phyloP scores from a whole-genome alignment of 1,139 yeast species.

The Sugiyamaella xylanicola region DNA sequence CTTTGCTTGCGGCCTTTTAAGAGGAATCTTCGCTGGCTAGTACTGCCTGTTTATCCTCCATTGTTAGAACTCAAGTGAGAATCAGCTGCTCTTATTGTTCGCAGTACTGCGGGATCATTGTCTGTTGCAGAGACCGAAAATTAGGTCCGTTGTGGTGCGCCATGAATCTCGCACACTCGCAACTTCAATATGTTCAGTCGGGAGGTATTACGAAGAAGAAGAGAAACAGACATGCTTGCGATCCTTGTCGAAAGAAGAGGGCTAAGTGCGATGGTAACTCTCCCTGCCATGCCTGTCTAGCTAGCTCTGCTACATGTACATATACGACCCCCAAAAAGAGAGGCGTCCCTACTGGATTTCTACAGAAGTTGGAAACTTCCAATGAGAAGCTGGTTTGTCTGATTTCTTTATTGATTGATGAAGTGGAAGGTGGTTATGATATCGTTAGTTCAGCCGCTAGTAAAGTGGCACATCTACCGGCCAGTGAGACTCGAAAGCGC shows the following conservation, averaged over 20 bases:
- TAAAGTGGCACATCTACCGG: slow-evolving; percentile 5
- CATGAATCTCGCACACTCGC: background rate
- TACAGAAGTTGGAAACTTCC: slow-evolving; percentile 20
- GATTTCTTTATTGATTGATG: slow-evolving; percentile 13
- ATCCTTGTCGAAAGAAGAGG: slow-evolving; percentile 21
- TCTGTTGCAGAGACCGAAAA: too few relatives aligned
- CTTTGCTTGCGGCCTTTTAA: too few relatives aligned
- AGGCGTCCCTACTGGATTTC: slow-evolving; percentile 23
- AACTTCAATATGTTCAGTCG: background rate
- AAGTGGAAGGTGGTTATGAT: slow-evolving; percentile 10
- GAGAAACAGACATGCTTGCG: slow-evolving; percentile 23
- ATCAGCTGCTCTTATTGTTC: too few relatives aligned
- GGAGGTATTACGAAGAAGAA: slow-evolving; percentile 11
- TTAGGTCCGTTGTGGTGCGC: too few relatives aligned
- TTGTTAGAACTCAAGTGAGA: too few relatives aligned
- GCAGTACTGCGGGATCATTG: too few relatives aligned
- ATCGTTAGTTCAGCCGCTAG: slow-evolving; percentile 4
- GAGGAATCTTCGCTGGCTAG: too few relatives aligned
- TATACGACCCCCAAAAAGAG: slow-evolving; percentile 22
- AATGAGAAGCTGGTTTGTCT: slow-evolving; percentile 20
- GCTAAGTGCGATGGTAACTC: slow-evolving; percentile 20
- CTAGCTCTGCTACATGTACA: slow-evolving; percentile 13
- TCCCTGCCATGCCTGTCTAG: slow-evolving; percentile 20
- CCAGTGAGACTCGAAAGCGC: slow-evolving; percentile 9
- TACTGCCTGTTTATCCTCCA: too few relatives aligned